Evolutionary conservation across 2,329 filamentous ascomycete species (phyloP), one percentile per base, ranked within the genome.

Genomic region (Cladosporium oxysporum): DNA sequence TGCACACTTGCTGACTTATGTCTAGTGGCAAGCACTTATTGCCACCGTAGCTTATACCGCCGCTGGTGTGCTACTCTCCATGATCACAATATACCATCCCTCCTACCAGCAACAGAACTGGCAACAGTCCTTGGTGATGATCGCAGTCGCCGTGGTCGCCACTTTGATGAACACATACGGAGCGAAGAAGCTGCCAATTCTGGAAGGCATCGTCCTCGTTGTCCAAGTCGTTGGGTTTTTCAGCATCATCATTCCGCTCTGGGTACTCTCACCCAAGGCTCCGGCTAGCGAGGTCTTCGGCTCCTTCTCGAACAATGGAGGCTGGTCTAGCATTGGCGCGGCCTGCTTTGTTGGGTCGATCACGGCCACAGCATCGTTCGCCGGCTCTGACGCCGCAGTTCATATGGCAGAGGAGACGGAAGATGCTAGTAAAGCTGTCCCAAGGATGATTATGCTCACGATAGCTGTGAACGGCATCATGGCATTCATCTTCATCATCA

Each of bases 181-280:
- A 23, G 79, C 78, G 2, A 77, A 76, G 57, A 69, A 80, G 1
- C 62, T 74, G 6, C 72, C 72, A 14, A 62, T 68, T 12, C 58
- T 73, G 31, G 83, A 86, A 72, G 79, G 79, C 0, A 61, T 69
- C 14, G 69, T 71, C 47, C 67, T 77, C 29, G 57, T 72, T 29
- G 59, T 71, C 14, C 73, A 76, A 58, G 29, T 75, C 26, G 66
- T 69, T 23, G 75, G 71, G 10, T 77, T 76, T 59, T 64, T 75
- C 33, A 68, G 71, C 8, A 71, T 75, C 31, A 21, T 76, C 16
- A 70, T 74, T 21, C 69, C 73, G 21, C 69, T 76, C 2, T 74
- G 72, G 70, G 70, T 71, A 2, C 69, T 75, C 8, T 68, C 70
- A 2, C 74, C 74, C 1, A 69, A 68, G 50, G 65, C 67, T 18